Evolutionary conservation across 2,329 filamentous ascomycete species (phyloP), one percentile per base, ranked within the genome.

Genomic region (Alternaria postmessia): DNA sequence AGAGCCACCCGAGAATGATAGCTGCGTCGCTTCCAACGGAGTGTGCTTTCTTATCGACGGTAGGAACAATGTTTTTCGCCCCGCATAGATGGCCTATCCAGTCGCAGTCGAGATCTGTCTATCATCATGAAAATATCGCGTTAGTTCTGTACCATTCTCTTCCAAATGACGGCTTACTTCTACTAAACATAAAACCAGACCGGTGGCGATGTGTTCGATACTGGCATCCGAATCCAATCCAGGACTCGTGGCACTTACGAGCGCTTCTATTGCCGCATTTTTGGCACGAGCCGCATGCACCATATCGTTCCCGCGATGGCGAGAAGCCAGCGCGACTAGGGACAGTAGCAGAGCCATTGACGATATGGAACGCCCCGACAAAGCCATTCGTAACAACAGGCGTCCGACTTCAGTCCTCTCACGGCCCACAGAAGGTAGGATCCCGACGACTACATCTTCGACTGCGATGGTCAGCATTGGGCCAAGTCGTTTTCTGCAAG

Each of bases 1-100:
- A 59, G 3, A 58, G 54, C 58, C 61, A 64, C 0, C 28, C 42
- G 5, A 64, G 58, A 1, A 64, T 26, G 12, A 48, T 4, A 1
- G 44, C 44, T 34, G 18, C 44, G 6, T 48, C 44, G 1, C 28
- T 48, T 3, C 44, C 44, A 22, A n/a, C 2, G 11, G 14, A 11
- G 16, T 48, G 20, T 34, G n/a, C 18, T 34, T 48, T 22, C 5
- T 48, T 18, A 1, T 34, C 18, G 1, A 48, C 12, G 5, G 18
- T 34, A 9, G 44, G 28, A 5, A 48, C 1, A 3, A 22, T 18
- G 0, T 48, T 48, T 22, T 12, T 48, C 1, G 44, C 44, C 4
- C 44, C 44, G 11, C 44, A 48, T 0, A 48, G 0, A 22, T 34
- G 44, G 2, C 44, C 44, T 22, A 34, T 48, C 44, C 44, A 48